Evolutionary conservation across 805 yeast species (phyloP), one percentile per base, ranked within the genome.

Genomic region (Yarrowia sp.): DNA sequence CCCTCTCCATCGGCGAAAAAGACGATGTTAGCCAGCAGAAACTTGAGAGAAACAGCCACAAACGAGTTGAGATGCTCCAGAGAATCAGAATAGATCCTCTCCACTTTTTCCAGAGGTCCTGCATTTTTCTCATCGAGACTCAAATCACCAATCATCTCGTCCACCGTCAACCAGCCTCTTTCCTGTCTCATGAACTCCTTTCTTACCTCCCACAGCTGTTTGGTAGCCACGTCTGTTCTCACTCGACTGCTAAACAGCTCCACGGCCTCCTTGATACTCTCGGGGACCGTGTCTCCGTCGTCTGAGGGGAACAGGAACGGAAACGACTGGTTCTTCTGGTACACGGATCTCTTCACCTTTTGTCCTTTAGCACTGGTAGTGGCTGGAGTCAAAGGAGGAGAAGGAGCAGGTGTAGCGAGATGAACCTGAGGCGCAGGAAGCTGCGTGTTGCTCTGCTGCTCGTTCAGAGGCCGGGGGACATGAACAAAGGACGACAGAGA

Each of bases 391-490:
- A 82, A 74, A 0, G 90, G 87, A 0, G 97, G 97, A 0, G 96
- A 90, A 3, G 97, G 95, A 0, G 89, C 90, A 0, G 97, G 97
- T 0, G 97, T 91, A 0, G 97, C 93, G 12, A 92, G 83, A 75
- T 90, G 93, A 6, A 88, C 79, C 0, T 84, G 78, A 47, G 86
- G 87, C 0, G 83, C 78, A 0, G 88, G 88, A 24, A 85, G 75
- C 43, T 81, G 79, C 13, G 81, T 77, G 58, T 81, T 79, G 5
- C 81, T 72, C 7, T 82, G 76, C 68, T 82, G 84, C 5, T 80
- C 70, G 72, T 81, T 79, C 12, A 77, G 69, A 0, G 90, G 84
- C 67, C 86, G 79, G 2, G 90, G 88, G 39, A 82, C 82, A 61
- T 84, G 88, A 61, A 87, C 80, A 70, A 82, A 84, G 70, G 86